A percentile compares a stretch with the other conserved stretches of the same genome.
These are phyloP conservation scores for Ceriops zippeliana DNA, from an alignment of 345 rosid species.

Conservation along the genomic window DNA sequence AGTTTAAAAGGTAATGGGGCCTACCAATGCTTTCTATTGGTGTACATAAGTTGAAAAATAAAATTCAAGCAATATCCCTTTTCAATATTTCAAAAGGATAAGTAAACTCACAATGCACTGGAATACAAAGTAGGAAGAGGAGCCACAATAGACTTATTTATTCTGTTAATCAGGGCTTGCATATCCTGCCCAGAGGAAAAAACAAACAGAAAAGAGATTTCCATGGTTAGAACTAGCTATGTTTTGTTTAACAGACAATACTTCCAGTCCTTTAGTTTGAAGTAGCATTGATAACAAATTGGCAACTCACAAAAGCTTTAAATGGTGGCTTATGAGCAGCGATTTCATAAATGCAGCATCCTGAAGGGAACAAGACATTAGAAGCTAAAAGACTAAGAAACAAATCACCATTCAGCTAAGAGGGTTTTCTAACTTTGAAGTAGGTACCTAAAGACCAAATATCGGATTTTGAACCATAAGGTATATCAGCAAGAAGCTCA, in stretches of 20 bases:
- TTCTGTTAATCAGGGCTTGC: conserved; percentile 95
- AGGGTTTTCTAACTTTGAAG: neutral
- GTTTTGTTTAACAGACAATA: neutral
- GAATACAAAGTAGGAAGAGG: conserved; percentile 91
- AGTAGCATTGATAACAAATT: neutral
- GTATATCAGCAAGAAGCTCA: conserved; percentile 97
- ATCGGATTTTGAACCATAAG: conserved; percentile 94
- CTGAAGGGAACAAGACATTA: conserved; percentile 39
- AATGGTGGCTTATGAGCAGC: conserved; percentile 88
- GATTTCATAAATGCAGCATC: conserved; percentile 99
- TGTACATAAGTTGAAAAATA: neutral
- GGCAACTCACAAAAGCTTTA: conserved; percentile 81
- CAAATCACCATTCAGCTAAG: neutral
- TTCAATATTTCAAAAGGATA: neutral
- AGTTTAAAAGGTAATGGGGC: neutral
- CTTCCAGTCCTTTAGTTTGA: neutral
- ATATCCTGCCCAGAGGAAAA: conserved; percentile 59
- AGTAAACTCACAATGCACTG: conserved; percentile 70
- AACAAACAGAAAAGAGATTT: neutral
- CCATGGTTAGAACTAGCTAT: neutral
- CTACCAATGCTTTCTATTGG: neutral
- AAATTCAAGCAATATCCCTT: neutral
- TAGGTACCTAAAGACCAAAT: conserved; percentile 85
- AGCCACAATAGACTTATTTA: conserved; percentile 88
- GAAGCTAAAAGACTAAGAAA: conserved; percentile 2